Evolutionary conservation across 2,329 filamentous ascomycete genomes (phyloP).

Genomic region (Diaporthe ampelina): DNA sequence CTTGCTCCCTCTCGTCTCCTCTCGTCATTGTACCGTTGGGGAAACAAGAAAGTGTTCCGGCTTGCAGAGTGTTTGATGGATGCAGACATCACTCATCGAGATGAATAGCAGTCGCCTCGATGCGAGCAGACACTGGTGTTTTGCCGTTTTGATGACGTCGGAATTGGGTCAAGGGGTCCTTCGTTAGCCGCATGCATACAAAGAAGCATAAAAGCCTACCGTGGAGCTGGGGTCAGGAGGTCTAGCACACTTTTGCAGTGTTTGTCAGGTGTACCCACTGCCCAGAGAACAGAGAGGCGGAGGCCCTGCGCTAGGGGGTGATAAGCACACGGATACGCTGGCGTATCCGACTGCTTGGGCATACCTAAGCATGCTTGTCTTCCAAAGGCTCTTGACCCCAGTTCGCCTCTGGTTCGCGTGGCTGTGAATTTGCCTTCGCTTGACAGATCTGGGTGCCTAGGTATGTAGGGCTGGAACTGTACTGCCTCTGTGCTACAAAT

Average conservation of each 20-base stretch:
- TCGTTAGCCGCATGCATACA: conserved; percentile 9
- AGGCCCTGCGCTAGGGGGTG: conserved; percentile 1
- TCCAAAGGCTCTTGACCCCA: background rate
- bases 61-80: background rate
- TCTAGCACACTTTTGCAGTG: background rate
- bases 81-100: conserved; percentile 1
- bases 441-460: background rate
- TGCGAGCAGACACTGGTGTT: background rate
- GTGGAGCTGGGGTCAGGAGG: too few relatives aligned
- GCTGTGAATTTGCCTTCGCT: background rate
- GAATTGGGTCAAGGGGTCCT: background rate
- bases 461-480: background rate
- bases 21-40: conserved; percentile 1
- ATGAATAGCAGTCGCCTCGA: background rate
- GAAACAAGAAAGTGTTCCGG: background rate
- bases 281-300: background rate
- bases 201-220: conserved; percentile 10
- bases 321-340: conserved; percentile 13
- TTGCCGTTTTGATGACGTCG: conserved; percentile 10
- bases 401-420: background rate
- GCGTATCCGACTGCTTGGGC: background rate
- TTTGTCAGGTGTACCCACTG: background rate
- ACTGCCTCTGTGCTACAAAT: background rate
- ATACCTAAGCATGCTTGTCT: background rate
- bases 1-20: too few relatives aligned